These are phyloP conservation scores for Hypholoma sublateritium DNA, from an alignment of 768 basidiomycete species.

Conservation along the genomic window DNA sequence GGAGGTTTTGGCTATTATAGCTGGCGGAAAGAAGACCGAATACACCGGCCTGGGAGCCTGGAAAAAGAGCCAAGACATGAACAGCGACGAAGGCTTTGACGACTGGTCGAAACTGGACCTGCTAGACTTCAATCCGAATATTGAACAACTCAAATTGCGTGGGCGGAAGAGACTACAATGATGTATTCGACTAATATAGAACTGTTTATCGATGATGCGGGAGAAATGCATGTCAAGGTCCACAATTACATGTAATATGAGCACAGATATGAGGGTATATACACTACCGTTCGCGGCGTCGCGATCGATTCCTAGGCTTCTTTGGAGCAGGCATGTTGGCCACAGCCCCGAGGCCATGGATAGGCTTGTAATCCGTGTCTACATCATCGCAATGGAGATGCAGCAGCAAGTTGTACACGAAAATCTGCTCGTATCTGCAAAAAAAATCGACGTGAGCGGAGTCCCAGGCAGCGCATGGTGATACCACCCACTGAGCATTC, in stretches of 20 bases:
- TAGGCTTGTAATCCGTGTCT: conserved; percentile 77
- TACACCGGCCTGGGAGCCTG: conserved; percentile 40
- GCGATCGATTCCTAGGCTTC: conserved; percentile 55
- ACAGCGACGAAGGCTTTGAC: conserved; percentile 47
- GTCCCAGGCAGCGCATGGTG: conserved; percentile 4
- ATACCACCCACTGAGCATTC: conserved; percentile 75
- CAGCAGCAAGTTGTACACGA: conserved; percentile 81
- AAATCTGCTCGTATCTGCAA: conserved; percentile 80
- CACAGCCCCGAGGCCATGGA: conserved; percentile 77
- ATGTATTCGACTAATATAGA: conserved; percentile 4
- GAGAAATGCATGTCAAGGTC: background rate
- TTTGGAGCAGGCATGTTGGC: conserved; percentile 44
- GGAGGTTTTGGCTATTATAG: conserved; percentile 21
- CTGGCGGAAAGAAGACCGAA: conserved; percentile 1
- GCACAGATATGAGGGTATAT: conserved; percentile 1
- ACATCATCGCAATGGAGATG: conserved; percentile 74
- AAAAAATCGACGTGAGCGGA: conserved; percentile 3
- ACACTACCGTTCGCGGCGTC: conserved; percentile 35
- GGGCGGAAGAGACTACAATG: conserved; percentile 1
- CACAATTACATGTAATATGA: conserved; percentile 5
- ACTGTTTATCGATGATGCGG: conserved; percentile 1
- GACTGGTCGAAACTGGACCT: conserved; percentile 16
- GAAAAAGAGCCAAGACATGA: conserved; percentile 37
- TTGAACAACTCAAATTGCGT: background rate
- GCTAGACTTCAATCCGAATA: background rate